Evolutionary conservation across 371 early-diverging fungal genomes (phyloP), one percentile per base, ranked within the genome.

Genomic region (Umbelopsis sp.): DNA sequence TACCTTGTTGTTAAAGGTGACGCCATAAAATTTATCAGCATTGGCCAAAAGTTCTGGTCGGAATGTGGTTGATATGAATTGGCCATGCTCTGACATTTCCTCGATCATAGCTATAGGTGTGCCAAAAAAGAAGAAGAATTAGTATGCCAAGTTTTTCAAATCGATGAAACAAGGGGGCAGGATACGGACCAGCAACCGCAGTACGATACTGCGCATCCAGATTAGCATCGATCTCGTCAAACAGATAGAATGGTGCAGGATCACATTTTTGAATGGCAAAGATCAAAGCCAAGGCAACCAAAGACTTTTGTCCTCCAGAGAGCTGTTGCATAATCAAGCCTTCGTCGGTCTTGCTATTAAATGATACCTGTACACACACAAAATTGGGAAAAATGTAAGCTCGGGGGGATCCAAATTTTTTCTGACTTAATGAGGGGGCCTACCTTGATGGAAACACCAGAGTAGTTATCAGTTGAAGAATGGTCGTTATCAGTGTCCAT

Each of bases 191-290:
- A 29, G 99, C 99, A 20, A 99, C 96, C 5, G 97, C 92, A 0
- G 93, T 91, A 41, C 99, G 89, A 74, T 99, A 96, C 67, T 92
- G 95, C 14, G 97, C 95, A 82, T 99, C 99, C 38, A 99, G 82
- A 68, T 98, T 99, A 38, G 99, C 99, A 86, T 99, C 99, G 81
- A 99, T 97, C 85, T 99, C 99, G 86, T 99, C 99, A 90, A 99
- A 99, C 70, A 99, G 84, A 79, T 99, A 99, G 78, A 99, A 99
- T 5, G 99, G 99, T 46, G 99, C 98, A 20, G 98, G 99, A 72
- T 99, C 99, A 77, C 97, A 96, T 71, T 91, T 89, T 81, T 99
- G 99, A 71, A 99, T 98, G 4, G 99, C 96, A 82, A 99, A 99
- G 57, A 99, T 99, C 45, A 99, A 82, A 11, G 97, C 96, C 63